phyloP scores from a whole-genome alignment of 2,329 filamentous ascomycete genomes.

The Fusarium denticulatum region DNA sequence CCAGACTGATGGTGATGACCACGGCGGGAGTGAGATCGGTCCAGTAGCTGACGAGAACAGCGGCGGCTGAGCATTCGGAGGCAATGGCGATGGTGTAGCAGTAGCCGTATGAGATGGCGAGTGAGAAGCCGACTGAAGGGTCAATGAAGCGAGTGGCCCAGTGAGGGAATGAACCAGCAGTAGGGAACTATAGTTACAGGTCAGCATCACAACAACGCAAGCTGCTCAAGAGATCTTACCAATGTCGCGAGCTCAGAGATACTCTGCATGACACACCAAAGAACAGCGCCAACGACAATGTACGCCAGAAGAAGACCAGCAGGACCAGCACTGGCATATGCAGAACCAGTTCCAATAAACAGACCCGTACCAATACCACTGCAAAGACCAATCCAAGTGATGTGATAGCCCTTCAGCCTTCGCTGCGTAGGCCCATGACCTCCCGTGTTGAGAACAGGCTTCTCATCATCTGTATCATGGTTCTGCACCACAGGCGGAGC shows the following conservation, averaged over 20 bases:
- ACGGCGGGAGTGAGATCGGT: slow-evolving; percentile 38
- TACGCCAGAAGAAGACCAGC: slow-evolving; percentile 39
- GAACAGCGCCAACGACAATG: slow-evolving; percentile 33
- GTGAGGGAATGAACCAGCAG: slow-evolving; percentile 40
- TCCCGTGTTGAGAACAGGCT: slow-evolving; percentile 37
- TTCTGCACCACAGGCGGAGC: not conserved
- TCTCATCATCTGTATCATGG: slow-evolving; percentile 6
- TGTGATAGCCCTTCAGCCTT: slow-evolving; percentile 36
- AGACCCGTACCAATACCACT: slow-evolving; percentile 40
- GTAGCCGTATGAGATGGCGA: slow-evolving; percentile 41
- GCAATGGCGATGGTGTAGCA: slow-evolving; percentile 40
- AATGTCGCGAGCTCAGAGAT: slow-evolving; percentile 39
- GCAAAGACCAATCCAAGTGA: slow-evolving; percentile 41
- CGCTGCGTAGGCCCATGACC: slow-evolving; percentile 38
- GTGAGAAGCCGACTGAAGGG: slow-evolving; percentile 35
- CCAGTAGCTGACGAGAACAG: slow-evolving; percentile 38
- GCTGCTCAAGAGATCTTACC: not conserved
- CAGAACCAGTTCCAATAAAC: slow-evolving; percentile 40
- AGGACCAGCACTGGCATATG: slow-evolving; percentile 38
- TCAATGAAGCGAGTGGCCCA: slow-evolving; percentile 43
- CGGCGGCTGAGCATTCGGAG: slow-evolving; percentile 37
- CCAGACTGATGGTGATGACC: slow-evolving; percentile 62
- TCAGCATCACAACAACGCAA: not conserved
- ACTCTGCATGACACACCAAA: slow-evolving; percentile 42
- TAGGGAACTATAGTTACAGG: slow-evolving; percentile 22